phyloP scores from a whole-genome alignment of 139 green algal genomes.

The Tetratostichococcus sp. region DNA sequence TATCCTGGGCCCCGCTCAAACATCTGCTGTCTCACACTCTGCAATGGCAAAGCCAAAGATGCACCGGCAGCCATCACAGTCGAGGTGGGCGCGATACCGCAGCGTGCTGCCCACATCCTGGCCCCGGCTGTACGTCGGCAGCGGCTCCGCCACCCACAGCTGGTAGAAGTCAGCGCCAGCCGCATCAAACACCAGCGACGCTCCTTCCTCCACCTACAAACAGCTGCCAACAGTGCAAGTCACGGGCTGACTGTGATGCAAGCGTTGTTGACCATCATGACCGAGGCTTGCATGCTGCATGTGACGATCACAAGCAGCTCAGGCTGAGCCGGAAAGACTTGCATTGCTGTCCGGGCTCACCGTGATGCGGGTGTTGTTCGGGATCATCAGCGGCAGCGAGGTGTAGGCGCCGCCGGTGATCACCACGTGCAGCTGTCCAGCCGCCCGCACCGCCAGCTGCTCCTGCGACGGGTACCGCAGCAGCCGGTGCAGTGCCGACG shows the following conservation, averaged over 20 bases:
- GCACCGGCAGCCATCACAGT: not conserved
- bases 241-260: too few species aligned
- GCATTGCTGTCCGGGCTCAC: too few species aligned
- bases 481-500: not conserved
- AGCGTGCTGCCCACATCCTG: not conserved
- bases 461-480: not conserved
- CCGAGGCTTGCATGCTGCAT: too few species aligned
- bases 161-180: not conserved
- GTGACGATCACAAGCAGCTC: too few species aligned
- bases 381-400: not conserved
- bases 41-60: not conserved
- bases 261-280: too few species aligned
- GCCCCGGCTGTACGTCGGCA: not conserved
- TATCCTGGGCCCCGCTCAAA: too few species aligned
- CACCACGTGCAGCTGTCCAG: not conserved
- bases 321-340: too few species aligned
- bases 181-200: not conserved
- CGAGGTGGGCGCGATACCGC: not conserved
- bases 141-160: not conserved
- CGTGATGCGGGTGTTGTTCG: not conserved
- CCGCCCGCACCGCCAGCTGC: not conserved
- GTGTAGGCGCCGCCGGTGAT: not conserved
- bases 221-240: too few species aligned
- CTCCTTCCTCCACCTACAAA: not conserved
- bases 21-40: too few species aligned